Conservation (phyloP, 1,139 yeast genomes). For the Geotrichum fermentans region DNA sequence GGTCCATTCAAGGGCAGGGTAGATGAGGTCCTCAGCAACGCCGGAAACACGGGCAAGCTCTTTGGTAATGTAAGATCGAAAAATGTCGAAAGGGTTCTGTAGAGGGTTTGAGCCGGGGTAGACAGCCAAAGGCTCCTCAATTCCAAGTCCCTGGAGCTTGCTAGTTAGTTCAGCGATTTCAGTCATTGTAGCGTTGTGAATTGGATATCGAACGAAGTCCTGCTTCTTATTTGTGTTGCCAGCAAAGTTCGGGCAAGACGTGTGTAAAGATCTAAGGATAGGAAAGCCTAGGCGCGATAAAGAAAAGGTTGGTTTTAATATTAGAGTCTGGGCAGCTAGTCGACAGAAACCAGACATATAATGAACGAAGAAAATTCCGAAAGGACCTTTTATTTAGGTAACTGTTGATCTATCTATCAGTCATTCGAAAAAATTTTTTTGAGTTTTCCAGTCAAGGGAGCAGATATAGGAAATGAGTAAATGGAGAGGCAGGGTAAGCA, state of each 20-base stretch:
- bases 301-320: neutral
- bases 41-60: constrained; percentile 71
- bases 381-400: too few species aligned
- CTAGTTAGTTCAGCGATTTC: constrained; percentile 29
- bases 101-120: constrained; percentile 60
- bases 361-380: neutral
- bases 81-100: constrained; percentile 69
- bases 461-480: neutral
- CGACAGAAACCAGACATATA: constrained; percentile 4
- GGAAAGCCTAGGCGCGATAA: neutral
- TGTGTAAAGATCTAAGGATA: neutral
- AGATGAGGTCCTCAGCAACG: constrained; percentile 64
- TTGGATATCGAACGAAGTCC: constrained; percentile 9
- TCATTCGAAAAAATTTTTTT: neutral
- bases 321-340: neutral
- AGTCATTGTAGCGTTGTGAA: constrained; percentile 27
- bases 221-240: neutral
- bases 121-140: constrained; percentile 27
- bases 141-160: constrained; percentile 33
- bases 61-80: constrained; percentile 82
- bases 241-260: neutral
- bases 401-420: too few species aligned
- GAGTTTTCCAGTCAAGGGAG: neutral
- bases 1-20: constrained; percentile 86
- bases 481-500: neutral